phyloP scores from a whole-genome alignment of 2,329 filamentous ascomycete species.

The Cladophialophora bantiana region DNA sequence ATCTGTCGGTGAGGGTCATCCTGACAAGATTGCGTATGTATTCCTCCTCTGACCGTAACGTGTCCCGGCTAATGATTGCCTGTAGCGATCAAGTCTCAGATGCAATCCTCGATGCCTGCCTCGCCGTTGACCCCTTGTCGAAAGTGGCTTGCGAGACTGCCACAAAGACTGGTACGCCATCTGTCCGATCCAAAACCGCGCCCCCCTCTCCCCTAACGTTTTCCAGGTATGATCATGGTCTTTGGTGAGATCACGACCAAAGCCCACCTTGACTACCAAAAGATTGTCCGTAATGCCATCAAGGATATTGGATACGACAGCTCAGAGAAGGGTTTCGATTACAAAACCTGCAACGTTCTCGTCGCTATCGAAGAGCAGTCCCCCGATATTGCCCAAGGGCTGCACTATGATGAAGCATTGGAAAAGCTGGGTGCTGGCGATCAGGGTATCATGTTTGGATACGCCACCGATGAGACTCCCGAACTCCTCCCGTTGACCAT shows the following conservation, averaged over 20 bases:
- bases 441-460: conserved; percentile 99
- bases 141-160: conserved; percentile 99
- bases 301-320: conserved; percentile 99
- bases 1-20: conserved; percentile 88
- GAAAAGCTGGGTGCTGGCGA: conserved; percentile 99
- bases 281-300: conserved; percentile 90
- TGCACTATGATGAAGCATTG: conserved; percentile 96
- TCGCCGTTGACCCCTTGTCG: conserved; percentile 92
- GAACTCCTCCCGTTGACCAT: conserved; percentile 95
- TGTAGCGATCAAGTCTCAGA: conserved; percentile 91
- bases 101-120: conserved; percentile 97
- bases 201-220: conserved; percentile 14
- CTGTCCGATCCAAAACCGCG: background rate
- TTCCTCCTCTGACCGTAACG: conserved; percentile 9
- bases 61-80: conserved; percentile 27
- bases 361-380: conserved; percentile 99
- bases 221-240: conserved; percentile 85
- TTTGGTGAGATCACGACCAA: conserved; percentile 99
- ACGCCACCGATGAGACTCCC: conserved; percentile 98
- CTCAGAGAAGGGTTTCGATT: conserved; percentile 98
- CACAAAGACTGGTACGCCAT: conserved; percentile 86
- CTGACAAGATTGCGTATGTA: conserved; percentile 86
- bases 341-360: conserved; percentile 99
- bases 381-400: conserved; percentile 97
- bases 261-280: conserved; percentile 95